Evolutionary conservation across 768 basidiomycete genomes (phyloP).

Genomic region (Gymnopilus dilepis): DNA sequence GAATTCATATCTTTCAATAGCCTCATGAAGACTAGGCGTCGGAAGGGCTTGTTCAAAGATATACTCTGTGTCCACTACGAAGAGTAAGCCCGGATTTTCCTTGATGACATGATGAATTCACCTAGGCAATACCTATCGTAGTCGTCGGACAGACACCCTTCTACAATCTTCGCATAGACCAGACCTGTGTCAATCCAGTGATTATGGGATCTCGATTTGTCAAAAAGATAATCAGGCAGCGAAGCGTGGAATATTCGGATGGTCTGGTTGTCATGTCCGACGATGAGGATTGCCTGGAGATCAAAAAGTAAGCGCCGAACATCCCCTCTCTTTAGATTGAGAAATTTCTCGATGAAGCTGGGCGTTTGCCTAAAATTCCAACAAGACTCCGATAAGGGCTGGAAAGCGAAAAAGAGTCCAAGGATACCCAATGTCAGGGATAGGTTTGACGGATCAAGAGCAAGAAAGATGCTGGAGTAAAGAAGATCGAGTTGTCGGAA

Average conservation of each 20-base stretch:
- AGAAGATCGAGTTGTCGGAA: constrained; percentile 15
- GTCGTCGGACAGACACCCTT: background rate
- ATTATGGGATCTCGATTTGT: background rate
- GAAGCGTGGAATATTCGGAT: background rate
- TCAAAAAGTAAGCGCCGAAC: background rate
- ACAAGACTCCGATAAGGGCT: background rate
- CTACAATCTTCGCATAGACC: background rate
- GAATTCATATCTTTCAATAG: too few species aligned
- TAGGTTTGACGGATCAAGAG: too few species aligned
- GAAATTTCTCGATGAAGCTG: background rate
- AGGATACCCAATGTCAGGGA: background rate
- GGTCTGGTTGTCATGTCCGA: background rate
- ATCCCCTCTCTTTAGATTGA: background rate
- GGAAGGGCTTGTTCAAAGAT: too few species aligned
- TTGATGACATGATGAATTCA: too few species aligned
- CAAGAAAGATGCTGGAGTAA: background rate
- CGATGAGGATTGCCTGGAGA: constrained; percentile 1
- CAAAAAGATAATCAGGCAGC: background rate
- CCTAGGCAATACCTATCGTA: too few species aligned
- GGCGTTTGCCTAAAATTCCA: too few species aligned
- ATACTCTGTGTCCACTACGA: too few species aligned
- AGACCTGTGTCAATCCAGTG: too few species aligned
- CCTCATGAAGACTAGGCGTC: too few species aligned
- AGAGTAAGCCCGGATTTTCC: too few species aligned
- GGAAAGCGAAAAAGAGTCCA: background rate